Percentiles rank a stretch among this genome's conserved stretches.
phyloP scores from a whole-genome alignment of 164 flowering plant genomes.

The Dillenia turbinata region DNA sequence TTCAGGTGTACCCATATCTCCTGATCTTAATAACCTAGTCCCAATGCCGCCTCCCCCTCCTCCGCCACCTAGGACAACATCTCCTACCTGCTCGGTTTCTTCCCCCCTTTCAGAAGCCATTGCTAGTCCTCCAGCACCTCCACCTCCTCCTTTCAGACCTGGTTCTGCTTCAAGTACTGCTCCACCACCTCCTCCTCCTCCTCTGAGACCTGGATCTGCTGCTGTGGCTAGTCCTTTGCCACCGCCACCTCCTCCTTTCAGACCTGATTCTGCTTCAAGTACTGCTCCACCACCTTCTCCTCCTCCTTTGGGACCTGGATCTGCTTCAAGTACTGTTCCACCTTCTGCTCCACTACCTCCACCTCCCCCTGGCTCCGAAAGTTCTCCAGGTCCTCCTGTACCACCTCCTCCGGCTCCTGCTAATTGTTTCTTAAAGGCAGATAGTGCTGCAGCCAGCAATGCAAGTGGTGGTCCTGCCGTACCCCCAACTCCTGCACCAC shows the following conservation, averaged over 20 bases:
- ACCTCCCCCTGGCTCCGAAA: conserved; percentile 26
- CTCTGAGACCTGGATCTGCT: conserved; percentile 28
- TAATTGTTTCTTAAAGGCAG: conserved; percentile 27
- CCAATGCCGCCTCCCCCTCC: conserved; percentile 4
- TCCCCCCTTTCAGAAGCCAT: conserved; percentile 4
- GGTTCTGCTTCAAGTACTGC: conserved; percentile 9
- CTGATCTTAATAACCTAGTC: not conserved
- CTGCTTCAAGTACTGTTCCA: conserved; percentile 4
- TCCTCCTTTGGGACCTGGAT: conserved; percentile 22
- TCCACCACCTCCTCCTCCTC: conserved; percentile 43
- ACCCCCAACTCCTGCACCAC: conserved; percentile 46
- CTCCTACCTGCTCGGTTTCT: conserved; percentile 7
- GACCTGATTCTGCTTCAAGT: conserved; percentile 1
- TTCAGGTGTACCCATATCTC: not conserved
- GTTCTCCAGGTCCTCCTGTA: conserved; percentile 31
- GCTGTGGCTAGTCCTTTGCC: conserved; percentile 26
- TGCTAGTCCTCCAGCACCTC: conserved; percentile 19
- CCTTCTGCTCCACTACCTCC: conserved; percentile 29
- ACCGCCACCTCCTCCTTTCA: conserved; percentile 32
- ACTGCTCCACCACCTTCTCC: conserved; percentile 22
- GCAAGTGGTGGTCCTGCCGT: conserved; percentile 11
- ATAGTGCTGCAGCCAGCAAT: conserved; percentile 21
- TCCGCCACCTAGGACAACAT: conserved; percentile 2
- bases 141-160: conserved; percentile 16
- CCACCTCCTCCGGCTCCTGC: conserved; percentile 54